phyloP scores from a whole-genome alignment of 2,329 filamentous ascomycete genomes.

The Colletotrichum orbiculare region DNA sequence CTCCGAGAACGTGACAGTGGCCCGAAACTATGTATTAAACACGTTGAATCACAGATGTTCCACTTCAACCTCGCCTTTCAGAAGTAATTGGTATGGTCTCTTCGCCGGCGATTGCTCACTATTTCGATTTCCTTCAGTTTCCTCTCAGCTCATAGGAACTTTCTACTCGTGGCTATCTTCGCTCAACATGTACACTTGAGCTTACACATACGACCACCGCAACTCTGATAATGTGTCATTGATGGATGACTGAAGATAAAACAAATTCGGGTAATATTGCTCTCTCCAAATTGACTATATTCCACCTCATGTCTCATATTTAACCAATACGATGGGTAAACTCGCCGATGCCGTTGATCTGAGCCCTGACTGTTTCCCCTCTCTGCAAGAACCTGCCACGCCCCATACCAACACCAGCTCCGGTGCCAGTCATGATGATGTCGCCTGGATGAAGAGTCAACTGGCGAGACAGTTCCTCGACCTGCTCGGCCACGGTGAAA shows the following conservation, averaged over 20 bases:
- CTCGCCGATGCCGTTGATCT: not conserved
- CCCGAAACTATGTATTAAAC: too few relatives aligned
- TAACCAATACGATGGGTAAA: not conserved
- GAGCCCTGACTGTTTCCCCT: not conserved
- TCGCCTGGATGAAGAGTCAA: not conserved
- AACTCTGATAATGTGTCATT: not conserved
- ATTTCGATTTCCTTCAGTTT: too few relatives aligned
- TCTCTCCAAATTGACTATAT: not conserved
- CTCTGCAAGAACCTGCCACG: not conserved
- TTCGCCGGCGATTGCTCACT: too few relatives aligned
- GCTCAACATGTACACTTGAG: too few relatives aligned
- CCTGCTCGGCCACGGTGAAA: constrained; percentile 8
- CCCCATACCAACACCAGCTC: constrained; percentile 1
- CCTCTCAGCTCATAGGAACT: too few relatives aligned
- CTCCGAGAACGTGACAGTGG: too few relatives aligned
- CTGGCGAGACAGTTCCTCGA: not conserved
- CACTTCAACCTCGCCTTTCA: too few relatives aligned
- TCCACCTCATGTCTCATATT: not conserved
- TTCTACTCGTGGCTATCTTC: too few relatives aligned
- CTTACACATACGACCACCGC: too few relatives aligned
- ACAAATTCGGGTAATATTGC: not conserved
- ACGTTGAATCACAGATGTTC: too few relatives aligned
- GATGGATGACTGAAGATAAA: not conserved
- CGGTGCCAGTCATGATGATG: constrained; percentile 3
- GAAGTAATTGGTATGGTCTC: too few relatives aligned